Evolutionary conservation across 768 basidiomycete genomes (phyloP).

Genomic region (Tephrocybe sp.): DNA sequence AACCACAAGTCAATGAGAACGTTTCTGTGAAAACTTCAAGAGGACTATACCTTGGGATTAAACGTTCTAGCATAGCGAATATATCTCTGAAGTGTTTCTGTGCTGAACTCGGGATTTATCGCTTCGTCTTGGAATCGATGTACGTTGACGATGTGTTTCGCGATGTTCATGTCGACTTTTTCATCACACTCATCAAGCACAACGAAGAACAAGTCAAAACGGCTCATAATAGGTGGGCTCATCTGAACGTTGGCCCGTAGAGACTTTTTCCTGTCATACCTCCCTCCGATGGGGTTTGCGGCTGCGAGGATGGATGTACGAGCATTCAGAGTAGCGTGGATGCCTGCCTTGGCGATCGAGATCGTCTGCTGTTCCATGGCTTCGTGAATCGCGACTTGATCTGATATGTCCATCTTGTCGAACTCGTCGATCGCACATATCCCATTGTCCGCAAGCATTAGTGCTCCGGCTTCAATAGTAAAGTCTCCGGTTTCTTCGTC

Average conservation of each 20-base stretch:
- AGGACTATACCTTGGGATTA: slow-evolving; percentile 82
- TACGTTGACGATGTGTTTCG: slow-evolving; percentile 96
- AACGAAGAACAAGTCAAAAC: slow-evolving; percentile 97
- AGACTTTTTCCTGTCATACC: slow-evolving; percentile 94
- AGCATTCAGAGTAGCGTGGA: slow-evolving; percentile 97
- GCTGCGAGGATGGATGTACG: slow-evolving; percentile 97
- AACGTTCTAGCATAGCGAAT: slow-evolving; percentile 97
- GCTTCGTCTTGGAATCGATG: slow-evolving; percentile 95
- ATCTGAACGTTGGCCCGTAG: slow-evolving; percentile 93
- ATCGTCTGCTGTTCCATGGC: slow-evolving; percentile 99
- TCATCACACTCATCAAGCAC: slow-evolving; percentile 97
- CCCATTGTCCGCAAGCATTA: slow-evolving; percentile 99
- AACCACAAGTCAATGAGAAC: slow-evolving; percentile 1
- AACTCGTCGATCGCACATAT: slow-evolving; percentile 99
- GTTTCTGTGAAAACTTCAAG: neutral
- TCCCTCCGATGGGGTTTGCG: slow-evolving; percentile 95
- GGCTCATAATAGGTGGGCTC: slow-evolving; percentile 99
- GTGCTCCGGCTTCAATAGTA: slow-evolving; percentile 97
- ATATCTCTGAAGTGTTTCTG: slow-evolving; percentile 94
- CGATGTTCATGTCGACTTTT: slow-evolving; percentile 89
- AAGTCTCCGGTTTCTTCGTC: slow-evolving; percentile 99
- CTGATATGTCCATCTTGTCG: slow-evolving; percentile 99
- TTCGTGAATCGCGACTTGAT: slow-evolving; percentile 99
- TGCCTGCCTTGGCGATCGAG: slow-evolving; percentile 98
- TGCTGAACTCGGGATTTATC: slow-evolving; percentile 95